Percentiles rank a stretch among this genome's conserved stretches.
These are phyloP conservation scores for Rhodotorula babjevae DNA, from an alignment of 768 basidiomycete species.

Conservation along the genomic window DNA sequence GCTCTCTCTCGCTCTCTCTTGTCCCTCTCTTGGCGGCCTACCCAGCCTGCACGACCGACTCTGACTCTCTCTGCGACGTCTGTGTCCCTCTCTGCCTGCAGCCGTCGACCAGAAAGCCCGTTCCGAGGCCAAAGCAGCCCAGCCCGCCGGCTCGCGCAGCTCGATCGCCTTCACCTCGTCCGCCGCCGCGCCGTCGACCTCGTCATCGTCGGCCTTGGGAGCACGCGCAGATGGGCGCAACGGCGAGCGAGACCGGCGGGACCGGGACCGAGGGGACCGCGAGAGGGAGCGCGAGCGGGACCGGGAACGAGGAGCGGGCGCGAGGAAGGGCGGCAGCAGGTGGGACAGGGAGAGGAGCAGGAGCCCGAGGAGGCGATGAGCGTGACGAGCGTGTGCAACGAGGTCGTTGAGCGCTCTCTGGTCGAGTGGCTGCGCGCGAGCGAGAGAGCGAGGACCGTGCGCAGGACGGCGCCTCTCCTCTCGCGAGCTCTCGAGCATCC, in stretches of 20 bases:
- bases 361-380: slow-evolving; percentile 27
- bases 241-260: background rate
- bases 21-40: no score
- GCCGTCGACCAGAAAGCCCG: slow-evolving; percentile 62
- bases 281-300: slow-evolving; percentile 18
- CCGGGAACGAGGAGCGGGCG: slow-evolving; percentile 3
- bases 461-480: no score
- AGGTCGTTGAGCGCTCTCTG: background rate
- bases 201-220: background rate
- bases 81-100: no score
- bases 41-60: no score
- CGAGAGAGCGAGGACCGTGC: background rate
- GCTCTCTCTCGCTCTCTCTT: background rate
- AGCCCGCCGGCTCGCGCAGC: slow-evolving; percentile 57
- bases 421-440: background rate
- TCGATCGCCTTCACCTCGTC: slow-evolving; percentile 61
- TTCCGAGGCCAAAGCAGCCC: slow-evolving; percentile 60
- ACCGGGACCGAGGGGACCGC: slow-evolving; percentile 11
- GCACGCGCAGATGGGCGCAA: background rate
- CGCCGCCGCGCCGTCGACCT: slow-evolving; percentile 1
- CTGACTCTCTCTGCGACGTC: no score
- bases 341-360: slow-evolving; percentile 37
- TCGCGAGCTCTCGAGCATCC: no score
- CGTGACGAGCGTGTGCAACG: background rate
- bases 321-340: slow-evolving; percentile 24